Conservation (phyloP, 768 basidiomycete genomes). For the Termitomyces sp. region DNA sequence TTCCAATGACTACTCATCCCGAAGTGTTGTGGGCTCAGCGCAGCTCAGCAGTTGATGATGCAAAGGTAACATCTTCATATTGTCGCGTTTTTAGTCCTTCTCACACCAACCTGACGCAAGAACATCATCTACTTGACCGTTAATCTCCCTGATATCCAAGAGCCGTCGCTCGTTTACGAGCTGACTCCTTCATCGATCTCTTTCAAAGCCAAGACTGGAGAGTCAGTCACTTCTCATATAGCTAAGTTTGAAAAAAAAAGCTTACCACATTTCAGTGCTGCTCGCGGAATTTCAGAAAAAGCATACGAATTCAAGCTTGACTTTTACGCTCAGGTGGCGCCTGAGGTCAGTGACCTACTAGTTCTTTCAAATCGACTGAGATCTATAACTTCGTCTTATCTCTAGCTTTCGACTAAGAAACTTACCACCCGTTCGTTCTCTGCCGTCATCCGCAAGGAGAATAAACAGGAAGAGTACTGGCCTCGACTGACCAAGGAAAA, state of each 20-base stretch:
- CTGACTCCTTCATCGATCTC: conserved; percentile 52
- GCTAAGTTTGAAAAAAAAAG: not conserved
- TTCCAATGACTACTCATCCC: conserved; percentile 57
- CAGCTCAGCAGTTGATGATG: conserved; percentile 56
- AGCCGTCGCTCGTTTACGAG: conserved; percentile 50
- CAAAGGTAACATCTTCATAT: conserved; percentile 49
- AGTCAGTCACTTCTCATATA: conserved; percentile 36
- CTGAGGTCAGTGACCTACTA: conserved; percentile 51
- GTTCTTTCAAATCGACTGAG: not conserved
- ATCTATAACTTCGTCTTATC: conserved; percentile 1
- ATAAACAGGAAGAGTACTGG: conserved; percentile 76
- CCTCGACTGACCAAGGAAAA: conserved; percentile 90
- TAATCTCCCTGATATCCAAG: conserved; percentile 72
- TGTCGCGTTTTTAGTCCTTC: conserved; percentile 12
- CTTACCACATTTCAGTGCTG: conserved; percentile 21
- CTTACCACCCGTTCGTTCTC: conserved; percentile 64
- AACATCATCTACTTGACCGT: conserved; percentile 85
- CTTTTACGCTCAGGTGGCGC: conserved; percentile 68
- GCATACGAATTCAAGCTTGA: conserved; percentile 74
- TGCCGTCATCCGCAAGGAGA: conserved; percentile 79
- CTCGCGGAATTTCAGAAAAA: conserved; percentile 42
- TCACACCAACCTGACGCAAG: conserved; percentile 32
- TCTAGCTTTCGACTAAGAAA: conserved; percentile 51
- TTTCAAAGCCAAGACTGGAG: conserved; percentile 61
- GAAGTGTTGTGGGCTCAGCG: conserved; percentile 96